These are phyloP conservation scores for Sanghuangporus baumii DNA, from an alignment of 1,284 basidiomycete species.

Conservation along the genomic window DNA sequence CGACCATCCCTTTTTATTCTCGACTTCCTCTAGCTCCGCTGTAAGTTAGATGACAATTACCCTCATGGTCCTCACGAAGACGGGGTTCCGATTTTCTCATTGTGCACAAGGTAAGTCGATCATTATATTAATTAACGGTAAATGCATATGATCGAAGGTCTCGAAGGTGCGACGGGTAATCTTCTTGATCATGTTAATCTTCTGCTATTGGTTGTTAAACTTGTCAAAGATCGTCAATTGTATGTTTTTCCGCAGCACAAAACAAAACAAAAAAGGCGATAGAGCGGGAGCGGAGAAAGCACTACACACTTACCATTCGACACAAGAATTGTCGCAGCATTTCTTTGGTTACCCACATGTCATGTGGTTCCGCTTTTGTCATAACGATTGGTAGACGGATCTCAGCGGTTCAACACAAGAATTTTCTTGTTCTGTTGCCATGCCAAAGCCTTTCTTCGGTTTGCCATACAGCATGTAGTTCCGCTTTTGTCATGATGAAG, in stretches of 20 bases:
- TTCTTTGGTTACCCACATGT: too few species aligned
- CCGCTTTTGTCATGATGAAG: too few species aligned
- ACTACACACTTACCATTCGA: too few species aligned
- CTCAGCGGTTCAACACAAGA: too few species aligned
- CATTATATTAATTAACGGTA: not conserved
- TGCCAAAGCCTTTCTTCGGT: too few species aligned
- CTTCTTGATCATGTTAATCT: not conserved
- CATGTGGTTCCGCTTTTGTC: too few species aligned
- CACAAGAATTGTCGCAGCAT: too few species aligned
- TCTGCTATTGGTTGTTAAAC: not conserved
- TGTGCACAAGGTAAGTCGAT: not conserved
- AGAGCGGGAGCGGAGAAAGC: too few species aligned
- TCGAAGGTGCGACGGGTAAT: not conserved
- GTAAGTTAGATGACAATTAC: not conserved
- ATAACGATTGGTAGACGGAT: too few species aligned
- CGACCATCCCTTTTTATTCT: not conserved
- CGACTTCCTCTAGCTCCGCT: not conserved
- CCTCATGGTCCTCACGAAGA: not conserved
- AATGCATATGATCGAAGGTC: not conserved
- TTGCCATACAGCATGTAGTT: too few species aligned
- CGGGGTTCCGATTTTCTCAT: not conserved
- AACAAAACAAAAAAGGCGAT: too few species aligned
- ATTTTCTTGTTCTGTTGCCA: too few species aligned
- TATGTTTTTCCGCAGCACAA: not conserved
- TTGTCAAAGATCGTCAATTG: not conserved